A percentile compares a stretch with the other conserved stretches of the same genome.
These are phyloP conservation scores for Populus davidiana DNA, from an alignment of 345 rosid genomes.

Conservation along the genomic window DNA sequence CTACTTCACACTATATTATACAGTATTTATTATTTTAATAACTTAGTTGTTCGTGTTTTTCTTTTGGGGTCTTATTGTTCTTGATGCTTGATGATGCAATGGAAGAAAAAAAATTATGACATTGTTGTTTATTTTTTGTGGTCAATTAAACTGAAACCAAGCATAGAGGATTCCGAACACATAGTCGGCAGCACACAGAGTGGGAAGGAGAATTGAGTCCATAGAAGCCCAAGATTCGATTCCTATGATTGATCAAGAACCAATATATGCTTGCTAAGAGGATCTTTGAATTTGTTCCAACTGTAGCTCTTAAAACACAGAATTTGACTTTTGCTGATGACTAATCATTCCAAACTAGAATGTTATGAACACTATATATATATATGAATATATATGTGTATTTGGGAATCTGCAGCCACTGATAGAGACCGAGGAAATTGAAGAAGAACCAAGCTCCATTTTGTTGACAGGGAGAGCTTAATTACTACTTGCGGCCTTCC, in stretches of 20 bases:
- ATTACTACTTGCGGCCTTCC: too few relatives aligned
- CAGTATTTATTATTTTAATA: too few relatives aligned
- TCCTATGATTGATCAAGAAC: neutral
- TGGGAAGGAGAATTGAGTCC: too few relatives aligned
- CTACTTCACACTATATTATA: neutral
- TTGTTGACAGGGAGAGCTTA: too few relatives aligned
- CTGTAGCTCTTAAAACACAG: neutral
- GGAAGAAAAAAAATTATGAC: neutral
- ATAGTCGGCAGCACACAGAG: too few relatives aligned
- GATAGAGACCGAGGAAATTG: too few relatives aligned
- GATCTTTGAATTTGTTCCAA: neutral
- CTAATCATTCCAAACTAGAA: too few relatives aligned
- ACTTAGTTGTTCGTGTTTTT: neutral
- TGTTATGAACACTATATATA: too few relatives aligned
- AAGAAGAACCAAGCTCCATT: too few relatives aligned
- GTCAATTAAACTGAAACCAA: neutral
- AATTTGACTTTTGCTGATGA: neutral
- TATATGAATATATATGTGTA: too few relatives aligned
- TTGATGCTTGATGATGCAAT: neutral
- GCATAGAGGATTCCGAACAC: neutral
- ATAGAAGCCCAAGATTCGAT: neutral
- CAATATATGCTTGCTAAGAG: neutral
- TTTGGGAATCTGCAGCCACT: too few relatives aligned
- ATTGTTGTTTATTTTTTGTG: too few relatives aligned
- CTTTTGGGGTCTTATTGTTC: neutral